phyloP scores from a whole-genome alignment of 345 rosid genomes.

The Trapa incisa region DNA sequence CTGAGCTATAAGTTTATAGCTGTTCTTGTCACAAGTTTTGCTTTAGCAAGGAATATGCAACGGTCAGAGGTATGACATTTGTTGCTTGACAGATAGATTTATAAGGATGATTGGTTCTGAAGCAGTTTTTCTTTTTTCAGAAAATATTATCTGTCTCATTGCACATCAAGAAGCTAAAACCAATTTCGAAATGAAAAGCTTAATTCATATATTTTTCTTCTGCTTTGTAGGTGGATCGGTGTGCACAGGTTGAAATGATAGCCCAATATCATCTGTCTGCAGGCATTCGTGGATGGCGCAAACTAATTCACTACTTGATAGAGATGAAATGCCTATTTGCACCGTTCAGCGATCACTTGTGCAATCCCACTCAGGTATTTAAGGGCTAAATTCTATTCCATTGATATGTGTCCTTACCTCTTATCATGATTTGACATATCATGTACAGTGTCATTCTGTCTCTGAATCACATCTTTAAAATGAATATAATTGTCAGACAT shows the following conservation, averaged over 20 bases:
- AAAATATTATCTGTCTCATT: neutral
- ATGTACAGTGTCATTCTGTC: neutral
- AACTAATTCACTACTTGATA: conserved; percentile 69
- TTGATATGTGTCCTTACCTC: neutral
- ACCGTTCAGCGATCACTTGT: conserved; percentile 45
- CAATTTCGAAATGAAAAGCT: conserved; percentile 13
- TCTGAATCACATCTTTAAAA: conserved; percentile 2
- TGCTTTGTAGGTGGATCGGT: conserved; percentile 71
- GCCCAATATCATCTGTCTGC: conserved; percentile 37
- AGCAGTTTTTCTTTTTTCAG: neutral
- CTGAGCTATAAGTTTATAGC: conserved; percentile 87
- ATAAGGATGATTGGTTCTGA: neutral
- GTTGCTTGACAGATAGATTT: too few relatives aligned
- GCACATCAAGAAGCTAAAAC: neutral
- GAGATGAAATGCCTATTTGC: conserved; percentile 86
- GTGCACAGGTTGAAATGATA: conserved; percentile 59
- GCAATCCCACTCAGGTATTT: conserved; percentile 53
- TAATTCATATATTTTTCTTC: conserved; percentile 12
- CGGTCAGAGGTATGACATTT: conserved; percentile 68
- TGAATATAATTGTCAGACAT: conserved; percentile 37
- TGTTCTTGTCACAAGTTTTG: conserved; percentile 96
- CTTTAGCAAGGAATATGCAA: conserved; percentile 94
- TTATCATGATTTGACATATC: neutral
- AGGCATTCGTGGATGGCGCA: conserved; percentile 90
- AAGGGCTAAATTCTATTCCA: neutral